Evolutionary conservation across 2,329 filamentous ascomycete genomes (phyloP).

Genomic region (Ophiostoma angusticollis): DNA sequence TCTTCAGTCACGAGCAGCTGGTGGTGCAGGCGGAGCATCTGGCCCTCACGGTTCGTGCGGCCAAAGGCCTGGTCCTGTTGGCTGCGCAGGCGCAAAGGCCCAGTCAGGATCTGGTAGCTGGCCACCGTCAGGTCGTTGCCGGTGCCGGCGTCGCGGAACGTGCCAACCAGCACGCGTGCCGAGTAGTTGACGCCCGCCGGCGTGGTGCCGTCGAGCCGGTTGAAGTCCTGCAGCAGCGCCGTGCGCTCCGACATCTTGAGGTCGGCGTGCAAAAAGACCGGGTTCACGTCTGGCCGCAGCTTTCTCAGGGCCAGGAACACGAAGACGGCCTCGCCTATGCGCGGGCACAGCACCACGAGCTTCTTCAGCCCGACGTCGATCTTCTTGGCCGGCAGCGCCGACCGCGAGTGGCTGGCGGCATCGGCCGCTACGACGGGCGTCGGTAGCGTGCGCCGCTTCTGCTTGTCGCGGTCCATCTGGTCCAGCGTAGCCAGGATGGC

Average conservation of each 20-base stretch:
- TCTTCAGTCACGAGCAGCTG: slow-evolving; percentile 14
- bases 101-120: slow-evolving; percentile 16
- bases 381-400: slow-evolving; percentile 5
- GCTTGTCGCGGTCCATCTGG: slow-evolving; percentile 10
- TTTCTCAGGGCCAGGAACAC: slow-evolving; percentile 13
- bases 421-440: neutral
- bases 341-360: slow-evolving; percentile 15
- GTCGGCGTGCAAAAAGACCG: slow-evolving; percentile 14
- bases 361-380: slow-evolving; percentile 12
- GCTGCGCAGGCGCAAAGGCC: slow-evolving; percentile 14
- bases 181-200: neutral
- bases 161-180: slow-evolving; percentile 11
- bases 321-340: slow-evolving; percentile 15
- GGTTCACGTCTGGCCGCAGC: slow-evolving; percentile 7
- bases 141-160: slow-evolving; percentile 14
- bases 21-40: slow-evolving; percentile 14
- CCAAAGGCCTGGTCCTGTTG: slow-evolving; percentile 16
- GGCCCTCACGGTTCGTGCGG: slow-evolving; percentile 16
- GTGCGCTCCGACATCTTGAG: slow-evolving; percentile 12
- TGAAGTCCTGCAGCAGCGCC: slow-evolving; percentile 11
- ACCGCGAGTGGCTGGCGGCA: neutral
- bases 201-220: slow-evolving; percentile 8
- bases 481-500: slow-evolving; percentile 11
- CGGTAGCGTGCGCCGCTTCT: slow-evolving; percentile 6
- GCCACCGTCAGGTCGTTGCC: slow-evolving; percentile 14